These are phyloP conservation scores for Prunus kanzakura DNA, from an alignment of 306 rosid genomes.

Conservation along the genomic window DNA sequence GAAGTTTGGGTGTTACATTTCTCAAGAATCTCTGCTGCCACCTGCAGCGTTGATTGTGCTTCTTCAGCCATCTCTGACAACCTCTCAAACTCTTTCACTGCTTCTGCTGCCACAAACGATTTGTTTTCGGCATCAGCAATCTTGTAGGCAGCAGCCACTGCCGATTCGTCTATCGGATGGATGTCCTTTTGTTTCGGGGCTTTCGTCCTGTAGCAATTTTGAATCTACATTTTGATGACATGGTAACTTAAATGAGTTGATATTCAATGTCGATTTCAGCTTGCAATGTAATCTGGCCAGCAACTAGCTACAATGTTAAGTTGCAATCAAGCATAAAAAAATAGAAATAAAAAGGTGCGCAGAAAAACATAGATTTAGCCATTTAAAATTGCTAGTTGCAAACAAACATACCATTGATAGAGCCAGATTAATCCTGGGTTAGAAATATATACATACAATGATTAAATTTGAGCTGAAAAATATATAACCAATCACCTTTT, in stretches of 20 bases:
- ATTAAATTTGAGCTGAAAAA: background rate
- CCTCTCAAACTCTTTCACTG: conserved; percentile 39
- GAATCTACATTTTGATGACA: conserved; percentile 20
- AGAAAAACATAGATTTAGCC: background rate
- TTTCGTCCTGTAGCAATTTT: conserved; percentile 36
- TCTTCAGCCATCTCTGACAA: conserved; percentile 34
- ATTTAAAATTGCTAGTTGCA: background rate
- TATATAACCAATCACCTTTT: conserved; percentile 29
- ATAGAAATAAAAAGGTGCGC: background rate
- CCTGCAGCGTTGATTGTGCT: conserved; percentile 24
- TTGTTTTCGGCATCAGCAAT: conserved; percentile 45
- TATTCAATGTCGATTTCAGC: background rate
- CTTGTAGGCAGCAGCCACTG: conserved; percentile 31
- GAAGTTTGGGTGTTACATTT: conserved; percentile 24
- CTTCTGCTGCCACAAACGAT: conserved; percentile 37
- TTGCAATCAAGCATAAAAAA: background rate
- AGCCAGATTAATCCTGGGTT: background rate
- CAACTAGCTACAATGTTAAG: background rate
- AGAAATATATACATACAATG: background rate
- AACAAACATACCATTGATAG: background rate
- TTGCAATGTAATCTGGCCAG: background rate
- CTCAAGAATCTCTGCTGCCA: conserved; percentile 32
- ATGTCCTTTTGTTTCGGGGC: conserved; percentile 15
- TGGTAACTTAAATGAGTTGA: background rate
- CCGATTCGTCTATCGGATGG: conserved; percentile 25